Conservation (phyloP, 352 stramenopile species). For the Phytopythium boreale region DNA sequence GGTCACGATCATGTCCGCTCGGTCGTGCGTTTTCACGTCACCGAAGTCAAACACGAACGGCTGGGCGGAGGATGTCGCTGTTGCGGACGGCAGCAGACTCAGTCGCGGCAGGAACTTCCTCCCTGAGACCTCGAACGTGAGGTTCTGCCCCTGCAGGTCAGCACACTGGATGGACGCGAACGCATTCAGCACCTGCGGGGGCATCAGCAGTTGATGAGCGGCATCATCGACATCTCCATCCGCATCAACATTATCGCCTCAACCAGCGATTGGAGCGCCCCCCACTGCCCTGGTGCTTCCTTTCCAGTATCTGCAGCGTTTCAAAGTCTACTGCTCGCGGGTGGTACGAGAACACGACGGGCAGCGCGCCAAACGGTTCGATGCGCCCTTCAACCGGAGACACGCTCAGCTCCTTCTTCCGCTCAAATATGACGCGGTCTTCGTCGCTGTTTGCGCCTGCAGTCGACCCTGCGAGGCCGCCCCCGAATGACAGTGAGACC, state of each 20-base stretch:
- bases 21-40: slow-evolving; percentile 69
- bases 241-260: slow-evolving; percentile 1
- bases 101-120: slow-evolving; percentile 55
- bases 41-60: slow-evolving; percentile 71
- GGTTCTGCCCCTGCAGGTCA: slow-evolving; percentile 61
- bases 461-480: neutral
- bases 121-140: slow-evolving; percentile 73
- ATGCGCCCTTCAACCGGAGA: slow-evolving; percentile 50
- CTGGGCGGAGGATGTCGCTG: neutral
- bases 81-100: slow-evolving; percentile 31
- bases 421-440: slow-evolving; percentile 63
- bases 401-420: slow-evolving; percentile 66
- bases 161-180: slow-evolving; percentile 76
- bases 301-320: slow-evolving; percentile 22
- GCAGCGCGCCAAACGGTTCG: slow-evolving; percentile 49
- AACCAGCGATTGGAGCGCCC: neutral
- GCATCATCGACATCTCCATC: neutral
- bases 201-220: neutral
- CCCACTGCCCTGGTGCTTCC: slow-evolving; percentile 10
- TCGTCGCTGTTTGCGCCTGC: slow-evolving; percentile 27
- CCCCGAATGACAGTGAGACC: slow-evolving; percentile 46
- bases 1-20: slow-evolving; percentile 79
- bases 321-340: slow-evolving; percentile 35
- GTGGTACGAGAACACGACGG: slow-evolving; percentile 49
- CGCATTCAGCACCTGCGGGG: slow-evolving; percentile 34